Evolutionary conservation across 2,329 filamentous ascomycete species (phyloP), one percentile per base, ranked within the genome.

Genomic region (Chaetomiaceae sp.): DNA sequence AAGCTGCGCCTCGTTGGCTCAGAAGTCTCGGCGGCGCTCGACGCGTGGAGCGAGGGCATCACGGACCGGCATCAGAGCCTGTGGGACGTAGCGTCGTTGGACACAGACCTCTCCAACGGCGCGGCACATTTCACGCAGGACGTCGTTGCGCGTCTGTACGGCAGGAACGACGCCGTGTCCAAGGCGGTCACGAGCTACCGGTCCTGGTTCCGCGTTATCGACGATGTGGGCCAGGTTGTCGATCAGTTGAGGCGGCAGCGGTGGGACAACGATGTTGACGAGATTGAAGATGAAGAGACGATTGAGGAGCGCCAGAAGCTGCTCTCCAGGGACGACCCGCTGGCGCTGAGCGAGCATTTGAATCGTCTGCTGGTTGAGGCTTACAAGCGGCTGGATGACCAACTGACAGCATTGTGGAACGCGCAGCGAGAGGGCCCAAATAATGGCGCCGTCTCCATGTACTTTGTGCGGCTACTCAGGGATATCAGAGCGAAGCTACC

Each of bases 221-320:
- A 85, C 55, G 81, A 84, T 48, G 80, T 87, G 13, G 78, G 77
- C 38, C 73, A 75, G 16, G 75, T 85, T 3, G 78, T 90, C 7
- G 81, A 83, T 36, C 76, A 81, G 53, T 78, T 94, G 61, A 80
- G 76, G 55, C 79, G 80, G 42, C 82, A 85, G 59, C 80, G 82
- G 51, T 91, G 88, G 87, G 86, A 91, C 57, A 85, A 89, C 51
- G 86, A 89, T 55, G 76, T 84, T 25, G 82, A 86, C 46, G 82
- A 87, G 46, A 81, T 89, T 36, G 86, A 90, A 55, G 86, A 90
- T 55, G 87, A 91, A 57, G 77, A 87, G 49, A 81, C 79, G 1
- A 79, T 87, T 18, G 84, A 89, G 56, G 76, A 76, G 16, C 78
- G 85, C 30, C 85, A 89, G 61, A 77, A 78, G 33, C 67, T 84